Conservation (phyloP, 2,329 filamentous ascomycete genomes). For the Xylariaceae sp. region DNA sequence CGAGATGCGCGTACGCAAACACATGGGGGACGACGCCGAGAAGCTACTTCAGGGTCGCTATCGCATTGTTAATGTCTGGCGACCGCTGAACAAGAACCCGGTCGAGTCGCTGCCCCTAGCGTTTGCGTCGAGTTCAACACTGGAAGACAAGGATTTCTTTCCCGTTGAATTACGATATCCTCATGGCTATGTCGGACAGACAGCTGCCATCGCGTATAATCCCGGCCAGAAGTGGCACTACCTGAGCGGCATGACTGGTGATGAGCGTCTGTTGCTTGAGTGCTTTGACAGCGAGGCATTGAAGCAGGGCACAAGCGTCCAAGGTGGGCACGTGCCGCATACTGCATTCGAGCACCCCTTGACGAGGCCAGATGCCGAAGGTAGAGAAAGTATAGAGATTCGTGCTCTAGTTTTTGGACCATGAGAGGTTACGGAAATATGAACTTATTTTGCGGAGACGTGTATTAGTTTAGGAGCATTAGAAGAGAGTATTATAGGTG, state of each 20-base stretch:
- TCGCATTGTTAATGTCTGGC: conserved; percentile 89
- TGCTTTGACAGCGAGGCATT: conserved; percentile 73
- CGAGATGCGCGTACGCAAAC: conserved; percentile 68
- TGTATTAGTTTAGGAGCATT: too few relatives aligned
- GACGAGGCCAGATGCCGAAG: conserved; percentile 71
- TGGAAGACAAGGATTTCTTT: conserved; percentile 68
- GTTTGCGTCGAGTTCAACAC: conserved; percentile 68
- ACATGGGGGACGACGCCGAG: conserved; percentile 60
- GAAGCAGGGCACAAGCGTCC: conserved; percentile 54
- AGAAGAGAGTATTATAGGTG: background rate
- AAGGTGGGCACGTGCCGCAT: conserved; percentile 68
- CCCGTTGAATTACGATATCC: conserved; percentile 77
- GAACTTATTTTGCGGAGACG: background rate
- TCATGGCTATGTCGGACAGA: conserved; percentile 71
- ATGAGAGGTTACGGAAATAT: conserved; percentile 35
- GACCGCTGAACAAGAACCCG: conserved; percentile 63
- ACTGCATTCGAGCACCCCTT: conserved; percentile 80
- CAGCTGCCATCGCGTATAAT: conserved; percentile 69
- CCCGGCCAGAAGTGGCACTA: conserved; percentile 76
- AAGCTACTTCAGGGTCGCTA: conserved; percentile 74
- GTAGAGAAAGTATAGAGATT: conserved; percentile 88
- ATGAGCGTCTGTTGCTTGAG: conserved; percentile 77
- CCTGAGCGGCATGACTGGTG: conserved; percentile 75
- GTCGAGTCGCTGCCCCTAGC: conserved; percentile 72
- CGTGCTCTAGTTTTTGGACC: conserved; percentile 81